Base-by-base conservation (phyloP, 1,284 basidiomycete genomes). In the Austropuccinia psidii region DNA sequence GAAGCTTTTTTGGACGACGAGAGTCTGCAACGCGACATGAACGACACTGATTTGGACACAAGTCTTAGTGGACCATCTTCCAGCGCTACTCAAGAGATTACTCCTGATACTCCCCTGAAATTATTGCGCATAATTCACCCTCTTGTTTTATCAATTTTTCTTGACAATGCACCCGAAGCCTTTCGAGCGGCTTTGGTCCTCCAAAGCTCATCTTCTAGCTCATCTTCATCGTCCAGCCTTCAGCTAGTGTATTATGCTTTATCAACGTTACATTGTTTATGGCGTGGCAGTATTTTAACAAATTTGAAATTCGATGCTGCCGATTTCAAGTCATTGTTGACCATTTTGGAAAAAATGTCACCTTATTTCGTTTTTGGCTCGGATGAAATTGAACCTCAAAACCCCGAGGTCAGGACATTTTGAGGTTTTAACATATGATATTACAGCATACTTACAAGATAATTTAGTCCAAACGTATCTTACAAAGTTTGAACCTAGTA, bases 161-260 rank as follows among this genome's bases (percentile, higher is more conserved):
- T 96, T 27, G 93, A 96, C 80, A 86, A 86, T 75, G 90, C 91
- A 1, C 90, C 93, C 1, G 79, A 85, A 9, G 89, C 89, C 1
- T 93, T 94, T 80, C 85, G 87, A 8, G 88, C 88, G 1, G 78
- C 80, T 5, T 52, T 73, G 15, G 75, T 9, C 62, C 75, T 24
- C n/a, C 55, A 15, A 54, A 78, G 0, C 2, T 69, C 77, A 6
- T 57, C 76, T 0, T 37, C 49, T 47, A 55, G 21, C 27, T 33
- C 58, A 2, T 29, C 54, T 11, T 33, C 49, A 41, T 52, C 57
- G n/a, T 24, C 33, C n/a, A 62, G 47, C 24, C 61, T 68, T 31
- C 49, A 61, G 60, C 84, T 90, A 57, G 84, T 93, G 21, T 76
- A 85, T 8, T 85, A 86, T 0, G 84, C 89, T 6, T 83, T 85